Evolutionary conservation across 2,329 filamentous ascomycete genomes (phyloP), one percentile per base, ranked within the genome.

Genomic region (Exutisphaerella laricina): DNA sequence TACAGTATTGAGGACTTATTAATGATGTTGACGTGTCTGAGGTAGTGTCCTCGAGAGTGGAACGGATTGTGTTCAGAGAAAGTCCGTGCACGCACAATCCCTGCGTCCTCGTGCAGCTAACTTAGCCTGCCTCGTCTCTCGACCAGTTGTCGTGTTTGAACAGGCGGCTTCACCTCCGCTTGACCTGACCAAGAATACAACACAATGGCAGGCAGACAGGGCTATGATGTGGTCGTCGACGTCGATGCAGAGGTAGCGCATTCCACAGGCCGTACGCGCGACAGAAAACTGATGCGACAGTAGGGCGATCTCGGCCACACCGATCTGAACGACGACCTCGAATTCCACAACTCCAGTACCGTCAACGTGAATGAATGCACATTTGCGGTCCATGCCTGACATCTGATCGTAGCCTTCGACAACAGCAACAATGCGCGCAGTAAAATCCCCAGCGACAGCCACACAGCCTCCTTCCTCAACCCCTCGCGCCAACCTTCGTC

Each of bases 241-340:
- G 84, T 97, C 43, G 92, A 98, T 66, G 87, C 92, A 61, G 92
- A 97, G 78, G 88, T 94, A 53, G 68, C 32, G 7, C 45, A 41
- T 23, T 20, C 13, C n/a, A 25, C 18, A 22, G 20, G 2, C 5
- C 16, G 22, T 18, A 5, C n/a, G 14, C n/a, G 8, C 26, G 6
- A 12, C 34, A 23, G 30, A 2, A 33, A 41, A 30, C 49, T 56
- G 43, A 56, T 49, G 30, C 37, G 34, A 31, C 26, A 22, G 17
- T 64, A 97, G 89, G 90, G 90, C 61, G 92, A 98, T 70, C 82
- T 98, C 64, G 92, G 92, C 60, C 89, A 96, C 70, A 98, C 92
- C 44, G 92, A 98, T 67, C 84, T 98, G 17, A 88, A 96, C 74
- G 90, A 96, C 67, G 92, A 97, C 70, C 88, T 98, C 65, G 92